phyloP scores from a whole-genome alignment of 2,329 filamentous ascomycete species.

The Colletotrichum karsti region DNA sequence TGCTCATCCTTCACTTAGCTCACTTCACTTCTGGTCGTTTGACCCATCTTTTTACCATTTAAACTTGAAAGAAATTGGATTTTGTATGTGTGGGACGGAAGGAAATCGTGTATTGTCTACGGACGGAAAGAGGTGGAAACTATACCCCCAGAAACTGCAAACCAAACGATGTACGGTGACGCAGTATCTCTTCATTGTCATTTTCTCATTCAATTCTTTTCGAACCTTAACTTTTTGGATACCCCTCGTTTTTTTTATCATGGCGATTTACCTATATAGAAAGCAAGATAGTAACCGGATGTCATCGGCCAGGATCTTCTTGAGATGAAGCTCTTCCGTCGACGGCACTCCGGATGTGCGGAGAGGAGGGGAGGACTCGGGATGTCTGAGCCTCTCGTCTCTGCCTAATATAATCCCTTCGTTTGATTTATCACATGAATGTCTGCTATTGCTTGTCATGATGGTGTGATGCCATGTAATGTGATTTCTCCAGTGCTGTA shows the following conservation, averaged over 20 bases:
- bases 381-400: not conserved
- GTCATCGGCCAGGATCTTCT: not conserved
- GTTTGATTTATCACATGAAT: not conserved
- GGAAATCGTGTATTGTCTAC: not conserved
- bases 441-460: not conserved
- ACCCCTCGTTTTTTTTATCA: slow-evolving; percentile 6
- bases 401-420: slow-evolving; percentile 17
- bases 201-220: not conserved
- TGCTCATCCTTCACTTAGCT: not conserved
- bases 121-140: not conserved
- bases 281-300: not conserved
- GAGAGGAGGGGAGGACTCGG: not conserved
- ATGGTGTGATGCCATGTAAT: not conserved
- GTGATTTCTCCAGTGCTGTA: not conserved
- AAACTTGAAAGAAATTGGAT: no score
- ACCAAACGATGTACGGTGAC: not conserved
- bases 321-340: not conserved
- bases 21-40: not conserved
- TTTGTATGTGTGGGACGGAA: no score
- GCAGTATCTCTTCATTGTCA: not conserved
- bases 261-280: not conserved
- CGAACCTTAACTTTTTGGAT: not conserved
- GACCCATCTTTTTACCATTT: not conserved
- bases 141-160: slow-evolving; percentile 9
- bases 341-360: not conserved